Evolutionary conservation across 2,329 filamentous ascomycete genomes (phyloP).

Genomic region (Dothidotthia symphoricarpi): DNA sequence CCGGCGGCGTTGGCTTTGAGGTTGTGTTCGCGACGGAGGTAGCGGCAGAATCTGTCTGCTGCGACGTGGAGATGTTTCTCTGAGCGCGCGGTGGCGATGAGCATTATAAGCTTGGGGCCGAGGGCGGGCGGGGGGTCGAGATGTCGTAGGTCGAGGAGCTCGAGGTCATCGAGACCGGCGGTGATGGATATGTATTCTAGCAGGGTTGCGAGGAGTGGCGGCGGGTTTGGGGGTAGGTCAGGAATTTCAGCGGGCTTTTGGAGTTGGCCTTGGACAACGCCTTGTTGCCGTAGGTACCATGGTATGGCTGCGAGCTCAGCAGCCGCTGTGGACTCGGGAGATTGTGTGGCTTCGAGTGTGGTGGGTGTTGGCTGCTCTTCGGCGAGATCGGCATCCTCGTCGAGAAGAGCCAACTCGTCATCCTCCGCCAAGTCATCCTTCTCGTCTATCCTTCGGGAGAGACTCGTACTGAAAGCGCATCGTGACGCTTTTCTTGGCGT

Average conservation of each 20-base stretch:
- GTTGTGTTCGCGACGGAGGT: conserved; percentile 71
- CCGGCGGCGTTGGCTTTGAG: conserved; percentile 80
- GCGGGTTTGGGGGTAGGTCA: conserved; percentile 65
- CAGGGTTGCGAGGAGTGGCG: conserved; percentile 68
- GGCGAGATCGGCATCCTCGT: background rate
- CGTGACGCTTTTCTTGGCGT: conserved; percentile 7
- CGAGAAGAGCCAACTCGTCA: conserved; percentile 15
- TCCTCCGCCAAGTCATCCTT: conserved; percentile 12
- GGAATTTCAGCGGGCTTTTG: conserved; percentile 59
- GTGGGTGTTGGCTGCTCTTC: conserved; percentile 1
- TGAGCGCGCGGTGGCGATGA: conserved; percentile 85
- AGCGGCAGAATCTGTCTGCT: conserved; percentile 84
- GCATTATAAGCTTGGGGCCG: conserved; percentile 85
- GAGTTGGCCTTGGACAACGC: conserved; percentile 32
- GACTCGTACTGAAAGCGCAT: conserved; percentile 24
- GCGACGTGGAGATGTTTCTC: conserved; percentile 92
- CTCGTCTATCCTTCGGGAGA: conserved; percentile 12
- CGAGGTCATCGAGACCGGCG: conserved; percentile 79
- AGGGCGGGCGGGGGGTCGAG: conserved; percentile 85
- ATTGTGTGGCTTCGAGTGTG: background rate
- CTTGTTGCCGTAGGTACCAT: conserved; percentile 76
- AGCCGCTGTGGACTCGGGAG: conserved; percentile 5
- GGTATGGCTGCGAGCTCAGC: conserved; percentile 48
- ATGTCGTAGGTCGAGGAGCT: conserved; percentile 75
- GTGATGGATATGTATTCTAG: conserved; percentile 79